Conservation (phyloP, 2,329 filamentous ascomycete genomes). For the Aspergillus puulaauensis region DNA sequence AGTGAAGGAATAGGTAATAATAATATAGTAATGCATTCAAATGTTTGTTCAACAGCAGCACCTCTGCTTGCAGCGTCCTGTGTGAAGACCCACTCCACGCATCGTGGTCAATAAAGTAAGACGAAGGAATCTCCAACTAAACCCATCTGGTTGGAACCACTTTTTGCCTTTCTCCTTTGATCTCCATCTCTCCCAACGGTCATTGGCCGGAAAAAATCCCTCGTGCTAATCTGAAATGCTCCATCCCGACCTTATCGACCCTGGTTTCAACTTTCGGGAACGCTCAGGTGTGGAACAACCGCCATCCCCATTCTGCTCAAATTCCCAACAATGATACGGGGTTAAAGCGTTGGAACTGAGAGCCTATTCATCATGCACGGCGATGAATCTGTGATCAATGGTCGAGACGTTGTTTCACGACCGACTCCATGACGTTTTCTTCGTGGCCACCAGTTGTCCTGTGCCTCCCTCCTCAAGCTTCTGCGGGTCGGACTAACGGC, state of each 20-base stretch:
- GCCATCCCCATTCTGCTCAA: not conserved
- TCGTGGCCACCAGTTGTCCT: not conserved
- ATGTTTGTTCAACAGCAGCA: not conserved
- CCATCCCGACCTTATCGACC: slow-evolving; percentile 10
- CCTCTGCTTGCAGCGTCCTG: not conserved
- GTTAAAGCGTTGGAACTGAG: not conserved
- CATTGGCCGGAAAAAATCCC: slow-evolving; percentile 24
- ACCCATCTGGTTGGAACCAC: slow-evolving; percentile 11
- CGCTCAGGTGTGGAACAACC: slow-evolving; percentile 3
- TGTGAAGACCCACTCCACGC: not conserved
- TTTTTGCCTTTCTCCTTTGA: slow-evolving; percentile 12
- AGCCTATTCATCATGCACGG: not conserved
- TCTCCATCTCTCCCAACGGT: not conserved
- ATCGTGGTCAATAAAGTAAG: slow-evolving; percentile 15
- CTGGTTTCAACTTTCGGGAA: slow-evolving; percentile 3
- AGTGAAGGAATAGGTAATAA: no score
- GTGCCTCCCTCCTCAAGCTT: not conserved
- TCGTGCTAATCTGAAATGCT: slow-evolving; percentile 18
- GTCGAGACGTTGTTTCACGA: not conserved
- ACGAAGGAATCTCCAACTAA: slow-evolving; percentile 1
- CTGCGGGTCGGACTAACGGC: slow-evolving; percentile 1
- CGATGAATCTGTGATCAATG: not conserved
- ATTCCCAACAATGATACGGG: not conserved
- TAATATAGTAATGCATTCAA: no score
- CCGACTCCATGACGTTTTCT: not conserved